Conservation (phyloP, 805 yeast genomes). For the Myxozyma neglecta region DNA sequence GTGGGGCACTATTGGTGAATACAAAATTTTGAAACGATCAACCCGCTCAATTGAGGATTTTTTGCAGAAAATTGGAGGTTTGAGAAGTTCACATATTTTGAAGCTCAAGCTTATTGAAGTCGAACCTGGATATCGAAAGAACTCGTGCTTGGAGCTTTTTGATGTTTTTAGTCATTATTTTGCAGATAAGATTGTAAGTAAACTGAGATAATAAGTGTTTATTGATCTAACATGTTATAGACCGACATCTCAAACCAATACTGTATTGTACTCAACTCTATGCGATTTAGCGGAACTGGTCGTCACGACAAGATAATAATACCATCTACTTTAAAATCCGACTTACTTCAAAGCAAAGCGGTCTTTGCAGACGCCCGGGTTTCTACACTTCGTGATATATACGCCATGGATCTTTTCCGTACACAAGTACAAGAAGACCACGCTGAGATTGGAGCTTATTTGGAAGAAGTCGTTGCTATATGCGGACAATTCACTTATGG, state of each 20-base stretch:
- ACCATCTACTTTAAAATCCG: not conserved
- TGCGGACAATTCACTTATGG: conserved; percentile 77
- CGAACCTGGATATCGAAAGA: conserved; percentile 12
- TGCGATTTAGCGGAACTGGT: conserved; percentile 1
- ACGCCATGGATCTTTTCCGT: conserved; percentile 55
- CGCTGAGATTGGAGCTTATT: conserved; percentile 49
- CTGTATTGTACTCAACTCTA: not conserved
- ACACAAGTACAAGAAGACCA: conserved; percentile 36
- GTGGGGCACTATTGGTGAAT: conserved; percentile 58
- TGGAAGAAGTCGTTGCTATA: conserved; percentile 79
- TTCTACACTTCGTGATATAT: conserved; percentile 57
- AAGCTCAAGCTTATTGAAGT: conserved; percentile 7
- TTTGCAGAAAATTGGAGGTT: conserved; percentile 60
- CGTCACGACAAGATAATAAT: not conserved
- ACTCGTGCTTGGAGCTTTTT: conserved; percentile 49
- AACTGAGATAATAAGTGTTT: not conserved
- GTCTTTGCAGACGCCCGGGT: conserved; percentile 58
- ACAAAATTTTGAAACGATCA: conserved; percentile 45
- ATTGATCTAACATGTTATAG: not conserved
- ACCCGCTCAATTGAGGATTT: conserved; percentile 55
- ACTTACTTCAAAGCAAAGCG: conserved; percentile 35
- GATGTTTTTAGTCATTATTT: conserved; percentile 64
- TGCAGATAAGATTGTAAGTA: conserved; percentile 54
- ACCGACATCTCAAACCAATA: not conserved
- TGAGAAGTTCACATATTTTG: conserved; percentile 65